Conservation (phyloP, 140 eudicot species). For the Ambrosia hybrid region DNA sequence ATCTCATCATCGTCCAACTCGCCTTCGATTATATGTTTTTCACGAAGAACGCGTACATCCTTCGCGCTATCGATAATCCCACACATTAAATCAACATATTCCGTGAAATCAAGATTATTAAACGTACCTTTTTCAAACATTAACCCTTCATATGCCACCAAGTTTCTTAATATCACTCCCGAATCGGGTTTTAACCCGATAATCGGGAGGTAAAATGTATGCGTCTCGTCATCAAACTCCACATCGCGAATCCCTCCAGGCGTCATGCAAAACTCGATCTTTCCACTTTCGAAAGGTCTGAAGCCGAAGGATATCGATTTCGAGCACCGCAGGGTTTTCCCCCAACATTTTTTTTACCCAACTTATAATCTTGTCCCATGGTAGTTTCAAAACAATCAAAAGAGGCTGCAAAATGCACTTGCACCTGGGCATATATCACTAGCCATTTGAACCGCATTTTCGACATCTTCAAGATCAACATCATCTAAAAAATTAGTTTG, state of each 20-base stretch:
- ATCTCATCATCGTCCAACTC: slow-evolving; percentile 41
- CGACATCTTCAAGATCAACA: slow-evolving; percentile 38
- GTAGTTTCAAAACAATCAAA: slow-evolving; percentile 28
- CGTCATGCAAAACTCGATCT: slow-evolving; percentile 39
- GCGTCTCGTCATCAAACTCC: slow-evolving; percentile 31
- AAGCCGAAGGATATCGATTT: slow-evolving; percentile 51
- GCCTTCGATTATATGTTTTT: slow-evolving; percentile 41
- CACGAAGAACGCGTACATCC: slow-evolving; percentile 47
- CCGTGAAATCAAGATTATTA: slow-evolving; percentile 32
- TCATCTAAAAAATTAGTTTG: slow-evolving; percentile 34
- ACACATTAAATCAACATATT: slow-evolving; percentile 52
- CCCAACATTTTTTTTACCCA: slow-evolving; percentile 32
- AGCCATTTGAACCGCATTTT: slow-evolving; percentile 32
- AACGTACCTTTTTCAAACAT: slow-evolving; percentile 24
- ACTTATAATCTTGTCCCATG: slow-evolving; percentile 42
- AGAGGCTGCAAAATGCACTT: slow-evolving; percentile 34
- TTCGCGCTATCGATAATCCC: slow-evolving; percentile 52
- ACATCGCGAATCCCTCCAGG: slow-evolving; percentile 39
- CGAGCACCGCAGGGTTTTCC: slow-evolving; percentile 30
- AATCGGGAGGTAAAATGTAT: slow-evolving; percentile 46
- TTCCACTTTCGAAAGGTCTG: slow-evolving; percentile 34
- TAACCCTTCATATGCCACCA: slow-evolving; percentile 52
- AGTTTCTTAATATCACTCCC: slow-evolving; percentile 43
- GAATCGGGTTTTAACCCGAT: slow-evolving; percentile 34
- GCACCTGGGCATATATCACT: slow-evolving; percentile 31